A percentile compares a stretch with the other conserved stretches of the same genome.
These are phyloP conservation scores for Pseudogymnoascus sp. DNA, from an alignment of 2,329 filamentous ascomycete genomes.

Conservation along the genomic window DNA sequence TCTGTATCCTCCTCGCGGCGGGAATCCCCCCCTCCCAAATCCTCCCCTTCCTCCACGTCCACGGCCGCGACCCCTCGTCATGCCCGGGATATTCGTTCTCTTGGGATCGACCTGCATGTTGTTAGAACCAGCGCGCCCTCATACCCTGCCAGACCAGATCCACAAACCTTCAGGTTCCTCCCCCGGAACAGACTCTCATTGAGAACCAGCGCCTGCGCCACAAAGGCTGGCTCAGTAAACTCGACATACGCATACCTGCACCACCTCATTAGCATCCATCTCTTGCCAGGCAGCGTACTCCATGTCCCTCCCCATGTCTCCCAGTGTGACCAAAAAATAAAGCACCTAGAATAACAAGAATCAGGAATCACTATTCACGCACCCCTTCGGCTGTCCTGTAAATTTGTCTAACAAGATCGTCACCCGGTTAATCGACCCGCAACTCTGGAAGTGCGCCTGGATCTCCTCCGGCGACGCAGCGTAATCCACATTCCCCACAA, in stretches of 20 bases:
- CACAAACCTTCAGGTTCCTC: constrained; percentile 78
- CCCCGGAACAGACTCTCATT: constrained; percentile 96
- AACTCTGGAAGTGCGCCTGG: constrained; percentile 95
- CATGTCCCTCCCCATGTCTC: constrained; percentile 16
- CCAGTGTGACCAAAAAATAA: constrained; percentile 10
- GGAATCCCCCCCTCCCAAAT: constrained; percentile 42
- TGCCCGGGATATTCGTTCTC: constrained; percentile 90
- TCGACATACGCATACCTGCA: constrained; percentile 95
- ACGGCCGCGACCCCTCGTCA: constrained; percentile 68
- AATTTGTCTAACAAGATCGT: constrained; percentile 98
- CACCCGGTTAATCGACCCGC: constrained; percentile 93
- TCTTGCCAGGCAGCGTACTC: constrained; percentile 50
- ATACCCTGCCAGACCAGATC: background rate
- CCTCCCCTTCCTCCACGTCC: constrained; percentile 45
- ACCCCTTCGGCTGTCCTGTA: constrained; percentile 98
- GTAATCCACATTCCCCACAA: constrained; percentile 98
- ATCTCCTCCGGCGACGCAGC: constrained; percentile 95
- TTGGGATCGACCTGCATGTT: constrained; percentile 68
- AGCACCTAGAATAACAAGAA: constrained; percentile 9
- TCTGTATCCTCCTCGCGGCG: constrained; percentile 49
- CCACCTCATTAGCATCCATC: constrained; percentile 36
- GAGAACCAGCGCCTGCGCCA: constrained; percentile 85
- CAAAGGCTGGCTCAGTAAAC: constrained; percentile 87
- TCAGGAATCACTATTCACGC: constrained; percentile 35
- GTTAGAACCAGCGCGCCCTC: background rate